Evolutionary conservation across 768 basidiomycete genomes (phyloP), one percentile per base, ranked within the genome.

Genomic region (Russula compacta): DNA sequence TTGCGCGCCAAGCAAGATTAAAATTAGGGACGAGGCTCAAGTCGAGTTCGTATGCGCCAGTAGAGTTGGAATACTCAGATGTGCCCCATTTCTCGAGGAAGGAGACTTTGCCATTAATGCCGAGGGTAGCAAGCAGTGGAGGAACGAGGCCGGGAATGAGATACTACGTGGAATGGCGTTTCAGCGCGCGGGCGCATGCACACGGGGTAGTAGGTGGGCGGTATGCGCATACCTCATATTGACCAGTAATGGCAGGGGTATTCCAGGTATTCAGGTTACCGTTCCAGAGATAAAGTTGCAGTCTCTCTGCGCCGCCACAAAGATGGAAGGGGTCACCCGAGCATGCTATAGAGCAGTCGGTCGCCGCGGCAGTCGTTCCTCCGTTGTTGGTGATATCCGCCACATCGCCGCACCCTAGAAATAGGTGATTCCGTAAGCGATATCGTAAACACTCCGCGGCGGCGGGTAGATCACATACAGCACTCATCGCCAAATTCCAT

Each of bases 31-130:
- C 76, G 38, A 90, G 73, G 33, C 77, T 83, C 43, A 84, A 70
- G 67, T 90, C 89, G 35, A 92, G 75, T 64, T 92, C 89, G 64
- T 89, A 90, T 1, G 86, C 87, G 9, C 87, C 89, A 17, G 89
- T 89, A 6, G 84, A 78, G 70, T 89, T 90, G 4, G 70, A 64
- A 59, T 76, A 83, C 38, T 80, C 81, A 59, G 77, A 78, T 29
- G 87, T 89, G 9, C 87, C 86, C 3, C 57, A 73, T 70, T 91
- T 92, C 71, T 92, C 89, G 7, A 92, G 74, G 74, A 91, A 87
- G 1, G 83, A 80, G 51, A 91, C 84, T 68, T 91, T 92, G 76
- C 86, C 84, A 75, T 91, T 91, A 71, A 87, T 77, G 1, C 89
- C 87, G 36, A 92, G 74, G 0, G 89, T 90, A 3, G 86, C 83